Percentiles rank a stretch among this genome's conserved stretches.
Evolutionary conservation across 768 basidiomycete species (phyloP).

Genomic region (Auriscalpium microsporum): DNA sequence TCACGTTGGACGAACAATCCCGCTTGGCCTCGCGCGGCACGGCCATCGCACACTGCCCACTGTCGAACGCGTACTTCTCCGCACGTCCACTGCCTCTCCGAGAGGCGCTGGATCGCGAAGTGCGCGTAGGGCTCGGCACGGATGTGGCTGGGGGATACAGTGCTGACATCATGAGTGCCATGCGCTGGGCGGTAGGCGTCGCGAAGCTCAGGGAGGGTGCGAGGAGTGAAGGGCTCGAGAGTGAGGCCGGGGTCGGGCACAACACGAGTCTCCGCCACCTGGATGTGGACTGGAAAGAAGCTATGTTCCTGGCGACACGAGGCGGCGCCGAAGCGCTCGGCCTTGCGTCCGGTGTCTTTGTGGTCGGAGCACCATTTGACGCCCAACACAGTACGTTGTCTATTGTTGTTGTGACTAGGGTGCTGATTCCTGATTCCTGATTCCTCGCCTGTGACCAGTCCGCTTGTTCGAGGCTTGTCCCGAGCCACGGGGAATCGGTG

Average conservation of each 20-base stretch:
- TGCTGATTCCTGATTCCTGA: not conserved
- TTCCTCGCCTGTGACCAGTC: not conserved
- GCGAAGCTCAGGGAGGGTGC: conserved; percentile 61
- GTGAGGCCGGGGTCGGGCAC: not conserved
- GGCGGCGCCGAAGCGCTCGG: conserved; percentile 71
- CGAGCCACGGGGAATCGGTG: conserved; percentile 41
- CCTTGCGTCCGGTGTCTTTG: conserved; percentile 39
- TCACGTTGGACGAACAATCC: conserved; percentile 41
- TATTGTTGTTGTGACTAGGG: conserved; percentile 1
- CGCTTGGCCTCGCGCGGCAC: conserved; percentile 43
- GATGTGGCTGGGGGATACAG: conserved; percentile 86
- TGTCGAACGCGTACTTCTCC: conserved; percentile 87
- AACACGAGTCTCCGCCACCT: conserved; percentile 21
- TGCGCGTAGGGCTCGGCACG: conserved; percentile 74
- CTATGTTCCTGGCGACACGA: conserved; percentile 71
- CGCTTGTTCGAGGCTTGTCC: conserved; percentile 12
- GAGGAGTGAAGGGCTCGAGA: conserved; percentile 20
- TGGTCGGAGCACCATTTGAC: conserved; percentile 60
- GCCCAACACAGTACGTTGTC: conserved; percentile 59
- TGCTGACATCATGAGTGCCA: conserved; percentile 65
- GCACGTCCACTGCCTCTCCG: conserved; percentile 57
- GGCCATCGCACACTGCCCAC: conserved; percentile 77
- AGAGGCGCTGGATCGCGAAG: conserved; percentile 55
- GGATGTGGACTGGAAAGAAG: conserved; percentile 72
- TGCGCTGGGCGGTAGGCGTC: conserved; percentile 71